Evolutionary conservation across 164 flowering plant species (phyloP), one percentile per base, ranked within the genome.

Genomic region (Liriodendron chinense): DNA sequence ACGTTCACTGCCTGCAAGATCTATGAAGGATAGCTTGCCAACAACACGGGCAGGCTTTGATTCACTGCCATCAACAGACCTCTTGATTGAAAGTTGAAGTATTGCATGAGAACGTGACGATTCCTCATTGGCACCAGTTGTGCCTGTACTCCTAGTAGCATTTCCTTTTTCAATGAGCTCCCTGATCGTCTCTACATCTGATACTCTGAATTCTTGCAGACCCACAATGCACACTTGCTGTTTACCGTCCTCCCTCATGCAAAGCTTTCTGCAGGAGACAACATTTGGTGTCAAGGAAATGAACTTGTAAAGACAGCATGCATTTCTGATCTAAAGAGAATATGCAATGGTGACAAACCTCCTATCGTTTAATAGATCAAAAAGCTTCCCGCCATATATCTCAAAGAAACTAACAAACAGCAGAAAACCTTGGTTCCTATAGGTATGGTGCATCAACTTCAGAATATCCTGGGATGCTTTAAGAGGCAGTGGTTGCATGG

Each of bases 1-100:
- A 70, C 98, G 97, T 75, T 95, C 98, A 80, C 98, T 95, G 74
- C 98, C 98, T 81, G 98, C 98, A 83, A 95, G 96, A 82, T 95
- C 97, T 74, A 95, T 95, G 78, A 95, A 95, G 70, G 98, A 95
- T 21, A 95, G 88, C 82, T 95, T 95, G 23, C 98, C 98, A 68
- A 92, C 87, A 69, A 87, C 84, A 18, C 92, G 81, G n/a, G 94
- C 81, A 76, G 97, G 94, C 82, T 93, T 95, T 59, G 94, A 81
- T 69, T 91, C 95, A 80, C 81, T 81, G 20, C 93, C 89, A 81
- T 92, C 96, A 80, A 69, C 85, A 49, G 92, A 85, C 72, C 86
- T 88, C 83, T 95, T 95, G 78, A 95, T 81, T 59, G 85, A 88
- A 73, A 95, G 97, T 82, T 95, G 98, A 82, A 94, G 96, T 72